Conservation (phyloP, 148 eudicot species). For the Heliamphora exappendiculata region DNA sequence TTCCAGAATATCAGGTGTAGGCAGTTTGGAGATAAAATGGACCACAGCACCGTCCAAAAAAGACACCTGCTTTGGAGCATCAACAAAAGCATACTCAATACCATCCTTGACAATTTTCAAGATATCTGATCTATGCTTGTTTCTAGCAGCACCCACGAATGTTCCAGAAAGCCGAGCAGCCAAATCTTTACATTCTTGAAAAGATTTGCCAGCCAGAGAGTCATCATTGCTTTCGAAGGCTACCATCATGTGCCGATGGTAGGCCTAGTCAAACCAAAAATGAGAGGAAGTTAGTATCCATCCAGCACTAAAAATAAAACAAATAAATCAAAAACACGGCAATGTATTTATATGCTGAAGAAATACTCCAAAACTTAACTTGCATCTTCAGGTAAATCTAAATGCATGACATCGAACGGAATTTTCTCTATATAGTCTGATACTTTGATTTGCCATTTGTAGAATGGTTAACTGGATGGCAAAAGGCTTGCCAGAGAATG, state of each 20-base stretch:
- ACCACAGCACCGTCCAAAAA: conserved; percentile 68
- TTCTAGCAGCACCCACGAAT: conserved; percentile 66
- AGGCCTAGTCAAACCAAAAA: conserved; percentile 47
- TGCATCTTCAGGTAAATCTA: background rate
- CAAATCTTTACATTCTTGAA: conserved; percentile 75
- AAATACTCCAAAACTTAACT: conserved; percentile 9
- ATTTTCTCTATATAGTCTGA: background rate
- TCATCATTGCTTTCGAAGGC: conserved; percentile 35
- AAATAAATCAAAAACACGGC: conserved; percentile 1
- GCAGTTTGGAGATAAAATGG: conserved; percentile 74
- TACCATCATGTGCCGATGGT: conserved; percentile 45
- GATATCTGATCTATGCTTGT: conserved; percentile 65
- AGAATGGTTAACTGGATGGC: background rate
- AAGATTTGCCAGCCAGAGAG: conserved; percentile 37
- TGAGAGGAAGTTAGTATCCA: conserved; percentile 3
- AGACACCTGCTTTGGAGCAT: conserved; percentile 59
- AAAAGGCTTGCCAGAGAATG: background rate
- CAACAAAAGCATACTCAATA: conserved; percentile 62
- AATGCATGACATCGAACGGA: background rate
- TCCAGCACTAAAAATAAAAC: background rate
- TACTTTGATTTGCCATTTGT: background rate
- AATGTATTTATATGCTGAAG: background rate
- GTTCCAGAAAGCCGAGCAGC: conserved; percentile 67
- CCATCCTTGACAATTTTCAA: conserved; percentile 74
- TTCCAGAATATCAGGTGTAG: conserved; percentile 55